Evolutionary conservation across 2,329 filamentous ascomycete species (phyloP).

Genomic region (Aspergillus vadensis): DNA sequence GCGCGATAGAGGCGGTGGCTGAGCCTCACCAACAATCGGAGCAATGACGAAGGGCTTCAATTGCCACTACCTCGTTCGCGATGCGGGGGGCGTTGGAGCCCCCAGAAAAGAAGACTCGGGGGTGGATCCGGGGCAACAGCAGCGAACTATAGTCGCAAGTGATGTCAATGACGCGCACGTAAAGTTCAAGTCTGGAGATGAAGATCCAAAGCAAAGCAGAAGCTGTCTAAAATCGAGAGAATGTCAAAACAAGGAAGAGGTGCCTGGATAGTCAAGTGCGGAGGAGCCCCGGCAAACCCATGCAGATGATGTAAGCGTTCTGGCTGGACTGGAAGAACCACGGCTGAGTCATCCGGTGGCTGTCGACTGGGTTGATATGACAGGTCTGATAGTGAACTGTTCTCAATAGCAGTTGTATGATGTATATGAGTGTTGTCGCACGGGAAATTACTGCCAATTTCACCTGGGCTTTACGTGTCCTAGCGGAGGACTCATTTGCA

Average conservation of each 20-base stretch:
- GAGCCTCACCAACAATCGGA: neutral
- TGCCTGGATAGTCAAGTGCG: conserved; percentile 1
- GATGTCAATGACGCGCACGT: neutral
- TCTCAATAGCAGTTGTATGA: too few relatives aligned
- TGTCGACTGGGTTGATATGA: neutral
- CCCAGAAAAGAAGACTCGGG: conserved; percentile 6
- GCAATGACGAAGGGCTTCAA: conserved; percentile 4
- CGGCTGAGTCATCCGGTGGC: conserved; percentile 6
- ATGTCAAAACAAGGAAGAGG: neutral
- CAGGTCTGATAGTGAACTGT: too few relatives aligned
- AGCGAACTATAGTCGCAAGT: neutral
- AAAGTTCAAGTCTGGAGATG: neutral
- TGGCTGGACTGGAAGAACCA: neutral
- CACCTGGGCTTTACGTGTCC: neutral
- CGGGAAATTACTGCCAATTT: too few relatives aligned
- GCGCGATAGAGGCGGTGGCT: neutral
- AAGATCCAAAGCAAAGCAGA: neutral
- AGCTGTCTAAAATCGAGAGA: neutral
- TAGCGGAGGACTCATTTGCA: neutral
- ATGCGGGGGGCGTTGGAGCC: conserved; percentile 11
- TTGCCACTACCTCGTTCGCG: conserved; percentile 6
- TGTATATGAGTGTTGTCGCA: too few relatives aligned
- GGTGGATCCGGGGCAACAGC: neutral
- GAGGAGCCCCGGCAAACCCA: conserved; percentile 6
- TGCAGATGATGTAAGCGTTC: conserved; percentile 11